These are phyloP conservation scores for Oryza australiensis DNA, from an alignment of 176 grass and related monocot genomes.

Conservation along the genomic window DNA sequence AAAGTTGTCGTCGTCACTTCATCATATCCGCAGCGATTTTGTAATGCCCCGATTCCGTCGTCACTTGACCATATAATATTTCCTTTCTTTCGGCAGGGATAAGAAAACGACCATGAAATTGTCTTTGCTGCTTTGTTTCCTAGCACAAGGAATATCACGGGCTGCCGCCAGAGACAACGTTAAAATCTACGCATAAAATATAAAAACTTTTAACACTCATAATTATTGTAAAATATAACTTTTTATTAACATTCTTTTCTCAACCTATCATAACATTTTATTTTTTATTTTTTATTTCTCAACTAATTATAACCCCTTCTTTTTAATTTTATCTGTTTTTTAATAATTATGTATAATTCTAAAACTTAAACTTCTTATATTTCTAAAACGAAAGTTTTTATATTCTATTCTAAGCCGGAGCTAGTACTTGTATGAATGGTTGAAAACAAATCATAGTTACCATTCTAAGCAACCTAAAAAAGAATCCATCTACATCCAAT, in stretches of 20 bases:
- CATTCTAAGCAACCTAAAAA: not conserved
- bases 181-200: no score
- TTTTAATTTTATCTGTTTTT: no score
- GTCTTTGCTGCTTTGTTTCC: not conserved
- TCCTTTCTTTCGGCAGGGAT: conserved; percentile 13
- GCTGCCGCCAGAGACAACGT: not conserved
- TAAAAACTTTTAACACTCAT: no score
- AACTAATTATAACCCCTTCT: no score
- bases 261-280: no score
- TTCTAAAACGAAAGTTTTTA: no score
- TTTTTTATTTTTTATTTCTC: no score
- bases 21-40: not conserved
- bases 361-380: no score
- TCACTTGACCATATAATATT: not conserved
- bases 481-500: not conserved
- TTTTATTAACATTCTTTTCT: no score
- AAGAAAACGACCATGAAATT: not conserved
- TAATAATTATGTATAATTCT: no score
- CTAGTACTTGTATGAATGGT: not conserved
- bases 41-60: not conserved
- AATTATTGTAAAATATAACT: no score
- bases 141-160: not conserved
- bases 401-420: no score
- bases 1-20: not conserved
- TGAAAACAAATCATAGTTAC: not conserved